Percentiles rank a stretch among this genome's conserved stretches.
Evolutionary conservation across 768 basidiomycete species (phyloP).

Genomic region (Tricholoma hemisulphureum): DNA sequence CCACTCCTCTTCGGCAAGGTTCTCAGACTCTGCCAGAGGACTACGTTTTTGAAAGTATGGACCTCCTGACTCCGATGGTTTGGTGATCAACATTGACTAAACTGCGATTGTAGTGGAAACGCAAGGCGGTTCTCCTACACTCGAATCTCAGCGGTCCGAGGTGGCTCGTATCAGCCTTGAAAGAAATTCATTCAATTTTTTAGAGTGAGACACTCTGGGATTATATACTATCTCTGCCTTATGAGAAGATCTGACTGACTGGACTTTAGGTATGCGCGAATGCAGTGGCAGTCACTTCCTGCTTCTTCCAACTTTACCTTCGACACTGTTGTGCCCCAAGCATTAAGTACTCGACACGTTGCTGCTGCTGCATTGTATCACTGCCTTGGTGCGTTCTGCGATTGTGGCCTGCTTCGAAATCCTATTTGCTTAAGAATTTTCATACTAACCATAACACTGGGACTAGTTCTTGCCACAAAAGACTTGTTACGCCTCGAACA

Average conservation of each 20-base stretch:
- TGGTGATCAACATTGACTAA: background rate
- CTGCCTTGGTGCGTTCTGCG: constrained; percentile 62
- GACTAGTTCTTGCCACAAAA: constrained; percentile 74
- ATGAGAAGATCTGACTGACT: constrained; percentile 14
- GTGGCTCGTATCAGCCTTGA: constrained; percentile 60
- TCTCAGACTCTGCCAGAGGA: constrained; percentile 55
- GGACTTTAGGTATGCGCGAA: constrained; percentile 70
- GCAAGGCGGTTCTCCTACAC: constrained; percentile 18
- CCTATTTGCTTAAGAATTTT: background rate
- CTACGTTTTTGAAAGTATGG: constrained; percentile 64
- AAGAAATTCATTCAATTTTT: constrained; percentile 74
- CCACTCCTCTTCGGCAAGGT: constrained; percentile 41
- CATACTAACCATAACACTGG: constrained; percentile 2
- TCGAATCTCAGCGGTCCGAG: constrained; percentile 57
- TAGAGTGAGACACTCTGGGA: constrained; percentile 53
- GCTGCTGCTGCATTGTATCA: constrained; percentile 85
- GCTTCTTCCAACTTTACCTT: constrained; percentile 51
- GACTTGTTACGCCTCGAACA: constrained; percentile 64
- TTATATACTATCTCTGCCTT: background rate
- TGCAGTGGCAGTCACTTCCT: constrained; percentile 66
- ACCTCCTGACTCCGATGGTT: no score
- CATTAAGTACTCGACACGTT: constrained; percentile 70
- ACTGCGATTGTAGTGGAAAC: constrained; percentile 8
- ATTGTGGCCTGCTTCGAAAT: no score
- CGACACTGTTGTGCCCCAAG: constrained; percentile 62